phyloP scores from a whole-genome alignment of 179 eudicot genomes.

The Patellifolia procumbens region DNA sequence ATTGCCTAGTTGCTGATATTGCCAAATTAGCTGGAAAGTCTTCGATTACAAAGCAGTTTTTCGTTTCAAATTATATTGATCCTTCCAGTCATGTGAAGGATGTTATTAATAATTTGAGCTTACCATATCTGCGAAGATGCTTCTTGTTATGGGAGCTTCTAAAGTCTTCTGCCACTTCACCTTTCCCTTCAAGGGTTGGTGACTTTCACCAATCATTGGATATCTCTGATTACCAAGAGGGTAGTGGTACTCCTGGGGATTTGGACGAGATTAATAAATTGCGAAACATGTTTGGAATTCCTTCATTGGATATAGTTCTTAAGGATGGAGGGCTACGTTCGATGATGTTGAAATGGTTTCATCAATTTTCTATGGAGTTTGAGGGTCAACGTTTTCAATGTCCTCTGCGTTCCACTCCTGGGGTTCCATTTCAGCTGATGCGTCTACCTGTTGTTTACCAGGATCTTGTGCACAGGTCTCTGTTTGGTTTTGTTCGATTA shows the following conservation, averaged over 20 bases:
- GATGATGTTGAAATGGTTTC: slow-evolving; percentile 57
- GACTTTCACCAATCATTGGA: slow-evolving; percentile 39
- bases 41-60: slow-evolving; percentile 41
- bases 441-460: slow-evolving; percentile 77
- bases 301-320: slow-evolving; percentile 61
- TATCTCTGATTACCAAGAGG: slow-evolving; percentile 35
- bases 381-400: slow-evolving; percentile 33
- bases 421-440: slow-evolving; percentile 82
- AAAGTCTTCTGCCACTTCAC: slow-evolving; percentile 46
- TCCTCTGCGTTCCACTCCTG: slow-evolving; percentile 52
- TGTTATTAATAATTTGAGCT: slow-evolving; percentile 54
- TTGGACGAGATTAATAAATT: slow-evolving; percentile 55
- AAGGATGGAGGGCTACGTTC: slow-evolving; percentile 51
- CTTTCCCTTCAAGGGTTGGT: slow-evolving; percentile 47
- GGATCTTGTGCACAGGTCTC: slow-evolving; percentile 87
- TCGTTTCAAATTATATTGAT: slow-evolving; percentile 60
- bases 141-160: slow-evolving; percentile 76
- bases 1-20: slow-evolving; percentile 61
- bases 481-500: neutral
- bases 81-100: slow-evolving; percentile 46
- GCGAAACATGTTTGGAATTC: slow-evolving; percentile 69
- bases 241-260: slow-evolving; percentile 40
- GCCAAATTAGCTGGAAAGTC: slow-evolving; percentile 46
- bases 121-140: slow-evolving; percentile 90
- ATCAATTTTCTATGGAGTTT: slow-evolving; percentile 52